Conservation (phyloP, 352 stramenopile species). For the Globisporangium cystogenes region DNA sequence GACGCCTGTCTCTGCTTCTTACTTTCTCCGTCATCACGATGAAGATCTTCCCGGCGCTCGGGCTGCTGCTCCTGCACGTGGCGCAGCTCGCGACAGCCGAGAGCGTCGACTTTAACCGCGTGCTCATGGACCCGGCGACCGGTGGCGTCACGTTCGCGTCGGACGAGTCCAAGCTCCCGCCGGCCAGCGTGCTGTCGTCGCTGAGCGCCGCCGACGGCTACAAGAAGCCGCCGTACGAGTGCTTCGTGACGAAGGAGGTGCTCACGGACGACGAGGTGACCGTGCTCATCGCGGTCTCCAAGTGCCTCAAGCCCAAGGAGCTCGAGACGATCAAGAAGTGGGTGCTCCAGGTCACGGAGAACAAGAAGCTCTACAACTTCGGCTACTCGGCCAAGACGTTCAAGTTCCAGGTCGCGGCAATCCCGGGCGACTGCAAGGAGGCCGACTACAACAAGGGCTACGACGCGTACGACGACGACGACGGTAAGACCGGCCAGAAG, state of each 20-base stretch:
- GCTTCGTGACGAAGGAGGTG: not conserved
- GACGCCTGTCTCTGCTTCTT: not conserved
- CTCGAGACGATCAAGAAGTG: constrained; percentile 38
- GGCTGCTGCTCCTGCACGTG: constrained; percentile 8
- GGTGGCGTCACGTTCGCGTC: constrained; percentile 18
- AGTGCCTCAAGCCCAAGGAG: constrained; percentile 35
- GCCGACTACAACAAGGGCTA: constrained; percentile 7
- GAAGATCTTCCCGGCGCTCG: constrained; percentile 8
- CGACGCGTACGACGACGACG: constrained; percentile 13
- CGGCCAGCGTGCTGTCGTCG: constrained; percentile 7
- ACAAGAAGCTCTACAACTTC: constrained; percentile 15
- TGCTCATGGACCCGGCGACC: constrained; percentile 4
- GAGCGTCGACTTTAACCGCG: constrained; percentile 20
- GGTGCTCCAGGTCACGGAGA: constrained; percentile 19
- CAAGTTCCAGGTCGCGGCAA: constrained; percentile 9
- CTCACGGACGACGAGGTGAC: constrained; percentile 15
- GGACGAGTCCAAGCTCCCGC: constrained; percentile 8
- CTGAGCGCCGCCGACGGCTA: not conserved
- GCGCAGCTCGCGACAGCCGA: constrained; percentile 8
- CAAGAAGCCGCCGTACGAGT: constrained; percentile 6
- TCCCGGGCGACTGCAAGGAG: constrained; percentile 30
- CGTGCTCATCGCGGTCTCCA: constrained; percentile 50
- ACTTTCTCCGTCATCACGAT: constrained; percentile 4
- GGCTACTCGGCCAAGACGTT: constrained; percentile 9
- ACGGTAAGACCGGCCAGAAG: not conserved